These are phyloP conservation scores for Ascoidea rubescens DNA, from an alignment of 805 yeast genomes.

Conservation along the genomic window DNA sequence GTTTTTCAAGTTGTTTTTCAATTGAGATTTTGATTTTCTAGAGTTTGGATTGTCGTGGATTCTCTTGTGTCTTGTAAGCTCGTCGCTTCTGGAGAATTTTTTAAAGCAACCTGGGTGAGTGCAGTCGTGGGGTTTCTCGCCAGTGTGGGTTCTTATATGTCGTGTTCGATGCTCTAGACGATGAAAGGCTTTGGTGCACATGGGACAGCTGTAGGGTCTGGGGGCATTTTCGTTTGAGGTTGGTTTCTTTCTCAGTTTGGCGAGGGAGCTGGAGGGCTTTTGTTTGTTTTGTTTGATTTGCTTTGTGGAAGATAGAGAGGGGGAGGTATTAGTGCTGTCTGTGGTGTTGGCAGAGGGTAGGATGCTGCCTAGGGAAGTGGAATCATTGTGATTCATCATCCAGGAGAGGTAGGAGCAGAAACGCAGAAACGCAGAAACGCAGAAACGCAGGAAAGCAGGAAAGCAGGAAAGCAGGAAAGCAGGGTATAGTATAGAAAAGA, in stretches of 20 bases:
- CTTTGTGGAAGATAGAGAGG: not conserved
- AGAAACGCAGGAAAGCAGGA: not conserved
- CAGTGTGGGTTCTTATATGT: conserved; percentile 70
- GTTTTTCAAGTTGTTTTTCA: conserved; percentile 14
- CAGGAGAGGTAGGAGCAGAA: conserved; percentile 4
- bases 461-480: not conserved
- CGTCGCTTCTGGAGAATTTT: conserved; percentile 57
- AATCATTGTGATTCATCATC: not conserved
- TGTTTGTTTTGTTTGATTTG: not conserved
- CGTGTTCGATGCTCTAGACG: conserved; percentile 68
- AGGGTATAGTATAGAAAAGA: not conserved
- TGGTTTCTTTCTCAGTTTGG: conserved; percentile 9
- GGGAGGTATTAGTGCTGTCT: not conserved
- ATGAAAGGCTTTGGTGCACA: conserved; percentile 63
- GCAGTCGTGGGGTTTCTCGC: conserved; percentile 70
- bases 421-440: not conserved
- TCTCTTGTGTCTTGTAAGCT: conserved; percentile 57
- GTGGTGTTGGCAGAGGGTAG: not conserved
- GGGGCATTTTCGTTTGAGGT: conserved; percentile 16
- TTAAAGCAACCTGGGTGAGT: conserved; percentile 59
- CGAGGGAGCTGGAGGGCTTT: not conserved
- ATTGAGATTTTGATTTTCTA: conserved; percentile 29
- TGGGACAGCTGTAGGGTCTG: conserved; percentile 60
- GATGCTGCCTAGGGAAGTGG: not conserved
- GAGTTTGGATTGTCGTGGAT: conserved; percentile 65